These are phyloP conservation scores for Mucor lusitanicus DNA, from an alignment of 371 early-diverging fungal species.

Conservation along the genomic window DNA sequence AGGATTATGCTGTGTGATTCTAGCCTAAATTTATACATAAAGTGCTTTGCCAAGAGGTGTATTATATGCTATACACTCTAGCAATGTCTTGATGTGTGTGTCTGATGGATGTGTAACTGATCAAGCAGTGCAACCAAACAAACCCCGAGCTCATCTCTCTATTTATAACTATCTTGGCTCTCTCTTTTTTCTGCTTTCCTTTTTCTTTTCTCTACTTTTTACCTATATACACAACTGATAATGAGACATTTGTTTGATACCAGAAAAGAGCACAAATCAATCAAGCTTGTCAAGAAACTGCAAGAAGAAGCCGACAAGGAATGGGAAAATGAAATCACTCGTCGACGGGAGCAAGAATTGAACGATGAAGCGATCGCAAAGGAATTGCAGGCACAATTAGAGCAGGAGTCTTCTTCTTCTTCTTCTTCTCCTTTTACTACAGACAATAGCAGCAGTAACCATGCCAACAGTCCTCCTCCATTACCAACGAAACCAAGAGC, in stretches of 20 bases:
- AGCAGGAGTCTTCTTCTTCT: conserved; percentile 4
- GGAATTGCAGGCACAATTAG: conserved; percentile 26
- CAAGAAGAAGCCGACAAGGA: conserved; percentile 29
- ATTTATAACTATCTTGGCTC: not conserved
- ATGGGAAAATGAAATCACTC: conserved; percentile 24
- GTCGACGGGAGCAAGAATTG: conserved; percentile 22
- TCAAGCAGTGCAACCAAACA: not conserved
- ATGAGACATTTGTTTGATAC: conserved; percentile 25
- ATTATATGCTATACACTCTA: not conserved
- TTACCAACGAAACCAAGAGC: conserved; percentile 27
- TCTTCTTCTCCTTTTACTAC: too few relatives aligned
- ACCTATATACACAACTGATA: too few relatives aligned
- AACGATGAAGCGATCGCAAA: conserved; percentile 34
- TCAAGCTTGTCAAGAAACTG: conserved; percentile 26
- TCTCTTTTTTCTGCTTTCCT: not conserved
- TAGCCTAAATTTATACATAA: not conserved
- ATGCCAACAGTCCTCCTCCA: conserved; percentile 21
- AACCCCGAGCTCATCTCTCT: not conserved
- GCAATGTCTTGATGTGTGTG: not conserved
- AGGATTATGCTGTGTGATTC: not conserved
- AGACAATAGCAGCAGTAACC: not conserved
- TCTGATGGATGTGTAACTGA: not conserved
- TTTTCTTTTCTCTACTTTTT: not conserved
- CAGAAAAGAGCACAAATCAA: conserved; percentile 26
- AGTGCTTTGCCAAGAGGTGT: not conserved